phyloP scores from a whole-genome alignment of 2,329 filamentous ascomycete species.

The Dothidotthia symphoricarpi region DNA sequence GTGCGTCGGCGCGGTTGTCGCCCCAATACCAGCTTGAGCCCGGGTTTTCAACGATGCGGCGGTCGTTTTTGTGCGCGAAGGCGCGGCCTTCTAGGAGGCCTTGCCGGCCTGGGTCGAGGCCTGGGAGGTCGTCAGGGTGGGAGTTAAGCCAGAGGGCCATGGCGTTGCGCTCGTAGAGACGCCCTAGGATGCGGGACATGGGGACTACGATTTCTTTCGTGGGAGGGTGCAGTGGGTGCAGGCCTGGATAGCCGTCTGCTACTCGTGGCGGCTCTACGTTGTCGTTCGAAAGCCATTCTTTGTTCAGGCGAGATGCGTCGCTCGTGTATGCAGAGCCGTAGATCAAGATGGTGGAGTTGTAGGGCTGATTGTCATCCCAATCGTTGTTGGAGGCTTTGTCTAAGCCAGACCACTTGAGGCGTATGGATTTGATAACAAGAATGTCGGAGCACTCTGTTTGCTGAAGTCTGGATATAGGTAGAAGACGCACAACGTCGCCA shows the following conservation, averaged over 20 bases:
- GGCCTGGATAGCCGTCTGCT: constrained; percentile 48
- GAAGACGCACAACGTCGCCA: constrained; percentile 56
- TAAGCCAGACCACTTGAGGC: constrained; percentile 51
- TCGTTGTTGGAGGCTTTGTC: constrained; percentile 48
- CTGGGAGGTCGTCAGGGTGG: constrained; percentile 3
- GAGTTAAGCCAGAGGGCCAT: constrained; percentile 48
- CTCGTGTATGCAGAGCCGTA: constrained; percentile 51
- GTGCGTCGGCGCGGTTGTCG: constrained; percentile 55
- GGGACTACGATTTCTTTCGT: constrained; percentile 48
- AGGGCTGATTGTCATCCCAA: constrained; percentile 47
- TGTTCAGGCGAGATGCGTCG: constrained; percentile 34
- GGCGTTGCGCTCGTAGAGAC: constrained; percentile 54
- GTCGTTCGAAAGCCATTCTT: constrained; percentile 19
- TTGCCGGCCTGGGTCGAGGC: constrained; percentile 47
- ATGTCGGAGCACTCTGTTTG: constrained; percentile 49
- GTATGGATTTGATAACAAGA: constrained; percentile 55
- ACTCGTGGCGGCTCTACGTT: constrained; percentile 16
- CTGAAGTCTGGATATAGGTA: constrained; percentile 17
- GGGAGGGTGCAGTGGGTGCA: constrained; percentile 52
- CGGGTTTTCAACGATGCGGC: constrained; percentile 43
- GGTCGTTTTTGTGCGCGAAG: constrained; percentile 49
- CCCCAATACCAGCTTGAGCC: constrained; percentile 57
- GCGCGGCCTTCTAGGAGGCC: constrained; percentile 49
- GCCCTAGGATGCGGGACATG: constrained; percentile 54
- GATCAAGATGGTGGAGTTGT: constrained; percentile 50